A percentile compares a stretch with the other conserved stretches of the same genome.
These are phyloP conservation scores for Phytophthora aleatoria DNA, from an alignment of 352 stramenopile genomes.

Conservation along the genomic window DNA sequence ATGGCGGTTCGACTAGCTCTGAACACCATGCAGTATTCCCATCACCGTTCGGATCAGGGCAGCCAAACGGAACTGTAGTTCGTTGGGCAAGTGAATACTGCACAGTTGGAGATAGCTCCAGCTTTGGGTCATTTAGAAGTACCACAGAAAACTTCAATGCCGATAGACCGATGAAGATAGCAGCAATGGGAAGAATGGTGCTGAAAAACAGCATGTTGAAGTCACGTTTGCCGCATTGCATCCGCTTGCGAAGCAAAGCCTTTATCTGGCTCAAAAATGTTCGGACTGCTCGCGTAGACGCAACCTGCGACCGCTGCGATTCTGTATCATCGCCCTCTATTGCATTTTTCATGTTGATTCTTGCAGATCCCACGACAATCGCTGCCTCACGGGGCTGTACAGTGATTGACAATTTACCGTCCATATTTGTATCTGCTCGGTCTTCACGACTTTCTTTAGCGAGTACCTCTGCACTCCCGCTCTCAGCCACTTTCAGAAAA, in stretches of 20 bases:
- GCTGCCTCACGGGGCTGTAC: conserved; percentile 7
- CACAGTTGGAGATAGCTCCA: conserved; percentile 35
- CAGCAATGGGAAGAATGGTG: conserved; percentile 62
- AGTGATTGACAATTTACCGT: neutral
- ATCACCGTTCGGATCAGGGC: conserved; percentile 34
- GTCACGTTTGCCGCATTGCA: conserved; percentile 60
- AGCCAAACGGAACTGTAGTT: conserved; percentile 58
- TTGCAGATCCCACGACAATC: neutral
- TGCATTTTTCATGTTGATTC: neutral
- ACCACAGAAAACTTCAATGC: conserved; percentile 59
- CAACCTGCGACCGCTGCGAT: neutral
- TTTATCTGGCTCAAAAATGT: conserved; percentile 45
- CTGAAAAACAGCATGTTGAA: conserved; percentile 78
- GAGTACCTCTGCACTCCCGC: conserved; percentile 1
- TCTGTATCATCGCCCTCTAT: neutral
- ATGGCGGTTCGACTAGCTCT: conserved; percentile 11
- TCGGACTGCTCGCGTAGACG: neutral
- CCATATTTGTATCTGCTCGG: neutral
- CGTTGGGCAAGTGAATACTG: conserved; percentile 38
- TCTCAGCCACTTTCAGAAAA: conserved; percentile 87
- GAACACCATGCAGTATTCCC: conserved; percentile 24
- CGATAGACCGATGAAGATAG: conserved; percentile 71
- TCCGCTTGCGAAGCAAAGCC: conserved; percentile 65
- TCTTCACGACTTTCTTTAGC: neutral
- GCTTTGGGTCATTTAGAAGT: conserved; percentile 53